phyloP scores from a whole-genome alignment of 257 asterid genomes.

The Rubia yunnanensis region DNA sequence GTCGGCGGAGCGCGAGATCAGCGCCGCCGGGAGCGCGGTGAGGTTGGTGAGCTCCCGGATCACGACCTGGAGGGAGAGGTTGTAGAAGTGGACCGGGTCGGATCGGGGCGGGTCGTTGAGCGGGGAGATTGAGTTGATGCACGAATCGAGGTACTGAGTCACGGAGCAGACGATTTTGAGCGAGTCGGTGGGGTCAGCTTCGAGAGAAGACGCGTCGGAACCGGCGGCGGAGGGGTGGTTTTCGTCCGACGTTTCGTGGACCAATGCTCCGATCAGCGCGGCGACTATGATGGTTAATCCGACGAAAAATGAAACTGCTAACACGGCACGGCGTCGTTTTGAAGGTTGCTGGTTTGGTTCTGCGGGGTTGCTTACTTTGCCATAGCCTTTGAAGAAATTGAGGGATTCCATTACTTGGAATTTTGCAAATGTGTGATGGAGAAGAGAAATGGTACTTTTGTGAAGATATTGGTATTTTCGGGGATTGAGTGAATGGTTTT shows the following conservation, averaged over 20 bases:
- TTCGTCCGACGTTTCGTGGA: slow-evolving; percentile 24
- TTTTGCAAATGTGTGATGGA: neutral
- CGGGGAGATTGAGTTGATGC: slow-evolving; percentile 56
- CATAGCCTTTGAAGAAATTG: slow-evolving; percentile 51
- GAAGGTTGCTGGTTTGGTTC: slow-evolving; percentile 15
- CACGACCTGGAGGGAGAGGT: slow-evolving; percentile 54
- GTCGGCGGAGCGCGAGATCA: slow-evolving; percentile 24
- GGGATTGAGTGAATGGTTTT: neutral
- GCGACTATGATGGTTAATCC: slow-evolving; percentile 26
- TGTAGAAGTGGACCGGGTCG: slow-evolving; percentile 57
- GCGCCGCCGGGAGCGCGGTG: slow-evolving; percentile 24
- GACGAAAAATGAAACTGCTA: slow-evolving; percentile 24
- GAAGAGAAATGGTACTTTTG: neutral
- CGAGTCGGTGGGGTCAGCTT: slow-evolving; percentile 38
- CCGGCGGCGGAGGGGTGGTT: slow-evolving; percentile 3
- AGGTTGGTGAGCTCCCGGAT: slow-evolving; percentile 30
- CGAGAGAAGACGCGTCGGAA: slow-evolving; percentile 16
- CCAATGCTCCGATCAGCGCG: slow-evolving; percentile 24
- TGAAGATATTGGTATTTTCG: neutral
- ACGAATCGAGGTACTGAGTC: slow-evolving; percentile 65
- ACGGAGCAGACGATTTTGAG: slow-evolving; percentile 66
- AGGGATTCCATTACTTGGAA: slow-evolving; percentile 34
- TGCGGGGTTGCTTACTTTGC: slow-evolving; percentile 35
- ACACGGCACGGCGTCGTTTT: slow-evolving; percentile 16
- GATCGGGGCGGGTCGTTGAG: slow-evolving; percentile 39